Base-by-base conservation (phyloP, 2,329 filamentous ascomycete species). In the Penicillium hesseltinei region DNA sequence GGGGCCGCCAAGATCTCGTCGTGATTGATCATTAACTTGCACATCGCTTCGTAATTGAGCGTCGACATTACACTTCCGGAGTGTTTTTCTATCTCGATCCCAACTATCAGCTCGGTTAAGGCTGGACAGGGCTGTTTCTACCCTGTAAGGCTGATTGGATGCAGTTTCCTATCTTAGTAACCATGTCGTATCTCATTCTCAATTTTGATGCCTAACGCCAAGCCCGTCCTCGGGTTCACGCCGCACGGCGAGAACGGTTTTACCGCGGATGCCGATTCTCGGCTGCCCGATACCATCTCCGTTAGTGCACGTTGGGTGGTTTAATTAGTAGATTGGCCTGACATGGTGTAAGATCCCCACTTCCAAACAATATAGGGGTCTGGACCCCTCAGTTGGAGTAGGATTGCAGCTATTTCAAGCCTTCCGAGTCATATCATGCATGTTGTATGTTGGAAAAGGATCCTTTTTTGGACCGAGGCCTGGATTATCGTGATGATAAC, bases 171-270 rank as follows among this genome's bases (percentile, higher is more conserved):
- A 15, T 31, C 25, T 35, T 29, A 19, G 42, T 35, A 45, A 29
- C 10, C 4, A 23, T 23, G 23, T 23, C 23, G 23, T 23, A n/a
- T 45, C 3, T 5, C 1, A 19, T 31, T 17, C 25, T 46, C 54
- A 44, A 39, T 40, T 17, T 51, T 52, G 48, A 51, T 56, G 54
- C 35, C 54, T 43, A 45, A 56, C 27, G 42, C 35, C 48, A 56
- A 56, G 40, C 5, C 33, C 33, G 33, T 17, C 6, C 27, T 42
- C 19, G 17, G 9, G 10, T n/a, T 27, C 15, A 23, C 23, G 23
- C 23, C 23, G 23, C 10, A 49, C 25, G 8, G 21, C 19, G 21
- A 50, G n/a, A 36, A 40, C 5, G 13, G 21, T 25, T 39, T 25
- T 44, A 5, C 31, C 17, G 23, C 27, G 29, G 8, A 29, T 51